Percentiles rank a stretch among this genome's conserved stretches.
Evolutionary conservation across 345 rosid genomes (phyloP).

Genomic region (Erucastrum elatum): DNA sequence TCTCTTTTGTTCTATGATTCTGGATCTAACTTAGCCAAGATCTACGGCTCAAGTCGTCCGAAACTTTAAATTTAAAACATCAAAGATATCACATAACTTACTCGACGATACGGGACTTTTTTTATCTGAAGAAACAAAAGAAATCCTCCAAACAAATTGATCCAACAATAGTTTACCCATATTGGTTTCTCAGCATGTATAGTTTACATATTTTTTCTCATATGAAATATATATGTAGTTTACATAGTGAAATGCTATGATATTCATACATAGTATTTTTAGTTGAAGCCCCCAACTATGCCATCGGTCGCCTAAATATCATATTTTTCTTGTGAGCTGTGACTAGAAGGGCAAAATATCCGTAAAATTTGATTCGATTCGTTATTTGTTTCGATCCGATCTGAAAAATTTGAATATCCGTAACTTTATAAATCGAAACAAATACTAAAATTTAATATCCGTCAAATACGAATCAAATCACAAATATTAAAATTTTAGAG

Average conservation of each 20-base stretch:
- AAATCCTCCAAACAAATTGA: neutral
- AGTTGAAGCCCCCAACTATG: neutral
- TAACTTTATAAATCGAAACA: too few species aligned
- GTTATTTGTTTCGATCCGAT: too few species aligned
- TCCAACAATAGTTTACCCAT: neutral
- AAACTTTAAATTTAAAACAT: neutral
- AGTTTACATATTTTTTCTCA: too few species aligned
- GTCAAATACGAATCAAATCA: too few species aligned
- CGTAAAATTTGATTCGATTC: too few species aligned
- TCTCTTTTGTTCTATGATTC: neutral
- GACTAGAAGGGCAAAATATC: too few species aligned
- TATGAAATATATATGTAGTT: too few species aligned
- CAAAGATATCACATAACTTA: neutral
- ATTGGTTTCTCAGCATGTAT: neutral
- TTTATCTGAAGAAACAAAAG: neutral
- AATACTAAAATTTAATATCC: too few species aligned
- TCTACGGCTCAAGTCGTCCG: slow-evolving; percentile 20
- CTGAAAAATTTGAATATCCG: too few species aligned
- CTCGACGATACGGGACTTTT: neutral
- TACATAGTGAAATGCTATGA: neutral
- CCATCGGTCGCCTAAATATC: neutral
- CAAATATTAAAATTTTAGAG: too few species aligned
- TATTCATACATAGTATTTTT: neutral
- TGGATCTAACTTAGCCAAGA: slow-evolving; percentile 1
- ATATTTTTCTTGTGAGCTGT: neutral